phyloP scores from a whole-genome alignment of 148 eudicot genomes.

The Cornus kousa region DNA sequence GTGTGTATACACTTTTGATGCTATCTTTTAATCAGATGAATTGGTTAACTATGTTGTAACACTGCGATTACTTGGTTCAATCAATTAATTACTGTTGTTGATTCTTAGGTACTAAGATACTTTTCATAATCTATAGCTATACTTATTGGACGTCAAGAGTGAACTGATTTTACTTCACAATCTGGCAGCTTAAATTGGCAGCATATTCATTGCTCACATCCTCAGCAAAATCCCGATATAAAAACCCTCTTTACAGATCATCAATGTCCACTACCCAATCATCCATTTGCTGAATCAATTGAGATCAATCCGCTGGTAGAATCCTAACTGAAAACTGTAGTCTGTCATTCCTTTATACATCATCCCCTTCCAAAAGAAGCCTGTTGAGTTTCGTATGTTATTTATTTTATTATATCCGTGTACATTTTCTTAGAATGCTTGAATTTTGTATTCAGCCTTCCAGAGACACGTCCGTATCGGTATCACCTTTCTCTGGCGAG shows the following conservation, averaged over 20 bases:
- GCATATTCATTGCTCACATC: slow-evolving; percentile 26
- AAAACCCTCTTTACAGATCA: slow-evolving; percentile 28
- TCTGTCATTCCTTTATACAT: neutral
- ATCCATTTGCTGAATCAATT: neutral
- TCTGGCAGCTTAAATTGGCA: slow-evolving; percentile 33
- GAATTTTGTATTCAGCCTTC: neutral
- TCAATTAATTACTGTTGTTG: neutral
- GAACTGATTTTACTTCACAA: neutral
- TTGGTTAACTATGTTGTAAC: neutral
- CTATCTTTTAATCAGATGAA: neutral
- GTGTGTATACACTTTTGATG: neutral
- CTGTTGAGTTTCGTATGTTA: neutral
- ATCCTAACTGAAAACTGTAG: slow-evolving; percentile 1
- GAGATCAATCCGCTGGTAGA: slow-evolving; percentile 11
- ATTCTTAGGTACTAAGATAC: neutral
- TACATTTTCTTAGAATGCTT: neutral
- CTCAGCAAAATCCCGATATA: slow-evolving; percentile 23
- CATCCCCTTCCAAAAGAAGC: neutral
- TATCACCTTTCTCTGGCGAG: neutral
- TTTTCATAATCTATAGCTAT: neutral
- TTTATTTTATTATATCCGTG: neutral
- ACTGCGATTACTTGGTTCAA: neutral
- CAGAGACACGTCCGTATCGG: neutral
- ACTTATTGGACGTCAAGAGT: neutral
- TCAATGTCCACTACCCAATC: slow-evolving; percentile 15